A percentile compares a stretch with the other conserved stretches of the same genome.
These are phyloP conservation scores for Kalmusia sp. DNA, from an alignment of 2,329 filamentous ascomycete species.

Conservation along the genomic window DNA sequence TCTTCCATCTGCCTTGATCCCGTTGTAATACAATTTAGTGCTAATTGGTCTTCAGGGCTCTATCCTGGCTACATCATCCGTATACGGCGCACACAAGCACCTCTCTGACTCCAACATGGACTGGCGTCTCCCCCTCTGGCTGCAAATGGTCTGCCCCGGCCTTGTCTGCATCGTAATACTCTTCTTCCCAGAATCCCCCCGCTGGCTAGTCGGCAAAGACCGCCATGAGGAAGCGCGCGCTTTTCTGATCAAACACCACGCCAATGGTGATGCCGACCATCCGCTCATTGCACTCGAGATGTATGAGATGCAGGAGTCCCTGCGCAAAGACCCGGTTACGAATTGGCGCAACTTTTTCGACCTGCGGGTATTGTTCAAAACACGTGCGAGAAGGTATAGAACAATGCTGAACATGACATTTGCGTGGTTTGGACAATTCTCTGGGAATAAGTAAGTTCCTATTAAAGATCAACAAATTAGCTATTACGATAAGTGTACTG, in stretches of 20 bases:
- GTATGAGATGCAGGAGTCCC: slow-evolving; percentile 36
- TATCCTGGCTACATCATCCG: slow-evolving; percentile 29
- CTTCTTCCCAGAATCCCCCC: slow-evolving; percentile 29
- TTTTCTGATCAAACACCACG: slow-evolving; percentile 61
- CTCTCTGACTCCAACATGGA: slow-evolving; percentile 24
- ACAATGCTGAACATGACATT: slow-evolving; percentile 38
- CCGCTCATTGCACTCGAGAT: slow-evolving; percentile 38
- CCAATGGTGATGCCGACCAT: slow-evolving; percentile 49
- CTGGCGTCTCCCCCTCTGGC: slow-evolving; percentile 31
- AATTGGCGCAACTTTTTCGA: slow-evolving; percentile 31
- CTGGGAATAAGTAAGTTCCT: slow-evolving; percentile 41
- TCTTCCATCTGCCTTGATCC: neutral
- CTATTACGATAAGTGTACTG: neutral
- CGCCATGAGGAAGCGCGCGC: slow-evolving; percentile 29
- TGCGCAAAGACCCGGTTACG: slow-evolving; percentile 24
- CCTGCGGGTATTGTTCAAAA: slow-evolving; percentile 24
- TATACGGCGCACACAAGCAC: slow-evolving; percentile 31
- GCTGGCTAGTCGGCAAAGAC: slow-evolving; percentile 32
- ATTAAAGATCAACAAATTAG: neutral
- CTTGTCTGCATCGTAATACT: slow-evolving; percentile 24
- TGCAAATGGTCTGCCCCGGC: slow-evolving; percentile 29
- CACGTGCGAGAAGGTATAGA: slow-evolving; percentile 26
- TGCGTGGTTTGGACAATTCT: slow-evolving; percentile 48
- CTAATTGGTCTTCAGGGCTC: slow-evolving; percentile 26
- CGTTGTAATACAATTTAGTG: slow-evolving; percentile 22